Percentiles rank a stretch among this genome's conserved stretches.
These are phyloP conservation scores for Xylaria telfairii DNA, from an alignment of 495 filamentous ascomycete genomes.

Conservation along the genomic window DNA sequence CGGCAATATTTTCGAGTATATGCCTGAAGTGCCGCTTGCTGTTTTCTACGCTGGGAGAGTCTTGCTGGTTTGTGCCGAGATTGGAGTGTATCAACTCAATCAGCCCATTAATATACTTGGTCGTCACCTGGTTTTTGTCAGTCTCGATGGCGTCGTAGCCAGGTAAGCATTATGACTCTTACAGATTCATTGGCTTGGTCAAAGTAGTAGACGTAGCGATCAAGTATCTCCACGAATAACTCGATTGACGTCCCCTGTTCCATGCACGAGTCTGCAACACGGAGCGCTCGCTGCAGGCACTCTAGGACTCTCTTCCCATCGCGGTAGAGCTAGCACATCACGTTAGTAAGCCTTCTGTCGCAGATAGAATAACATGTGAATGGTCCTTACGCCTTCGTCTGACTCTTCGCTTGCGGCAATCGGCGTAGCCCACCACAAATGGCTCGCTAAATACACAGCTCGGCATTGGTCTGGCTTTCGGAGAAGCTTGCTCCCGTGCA, in stretches of 20 bases:
- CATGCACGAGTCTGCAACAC: slow-evolving; percentile 98
- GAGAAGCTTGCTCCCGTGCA: slow-evolving; percentile 95
- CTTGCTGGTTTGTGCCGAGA: slow-evolving; percentile 78
- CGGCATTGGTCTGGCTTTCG: slow-evolving; percentile 98
- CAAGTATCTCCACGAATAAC: slow-evolving; percentile 96
- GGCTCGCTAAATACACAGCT: slow-evolving; percentile 93
- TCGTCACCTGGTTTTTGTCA: slow-evolving; percentile 71
- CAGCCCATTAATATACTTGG: slow-evolving; percentile 96
- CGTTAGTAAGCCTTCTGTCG: slow-evolving; percentile 6
- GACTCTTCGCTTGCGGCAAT: slow-evolving; percentile 82
- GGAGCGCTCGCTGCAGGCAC: slow-evolving; percentile 91
- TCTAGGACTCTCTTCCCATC: slow-evolving; percentile 97
- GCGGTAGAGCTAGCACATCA: slow-evolving; percentile 76
- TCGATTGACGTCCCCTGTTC: slow-evolving; percentile 98
- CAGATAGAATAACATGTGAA: not conserved
- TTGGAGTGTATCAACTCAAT: slow-evolving; percentile 99
- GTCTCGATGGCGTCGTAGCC: not conserved
- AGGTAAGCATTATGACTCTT: slow-evolving; percentile 39
- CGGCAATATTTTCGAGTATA: slow-evolving; percentile 89
- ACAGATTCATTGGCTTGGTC: slow-evolving; percentile 98
- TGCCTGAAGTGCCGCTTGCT: slow-evolving; percentile 92
- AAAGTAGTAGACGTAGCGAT: slow-evolving; percentile 98
- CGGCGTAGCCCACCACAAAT: slow-evolving; percentile 97
- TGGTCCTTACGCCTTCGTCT: slow-evolving; percentile 73
- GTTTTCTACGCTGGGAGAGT: slow-evolving; percentile 77